Conservation (phyloP, 495 filamentous ascomycete species). For the Penicillium salamii region DNA sequence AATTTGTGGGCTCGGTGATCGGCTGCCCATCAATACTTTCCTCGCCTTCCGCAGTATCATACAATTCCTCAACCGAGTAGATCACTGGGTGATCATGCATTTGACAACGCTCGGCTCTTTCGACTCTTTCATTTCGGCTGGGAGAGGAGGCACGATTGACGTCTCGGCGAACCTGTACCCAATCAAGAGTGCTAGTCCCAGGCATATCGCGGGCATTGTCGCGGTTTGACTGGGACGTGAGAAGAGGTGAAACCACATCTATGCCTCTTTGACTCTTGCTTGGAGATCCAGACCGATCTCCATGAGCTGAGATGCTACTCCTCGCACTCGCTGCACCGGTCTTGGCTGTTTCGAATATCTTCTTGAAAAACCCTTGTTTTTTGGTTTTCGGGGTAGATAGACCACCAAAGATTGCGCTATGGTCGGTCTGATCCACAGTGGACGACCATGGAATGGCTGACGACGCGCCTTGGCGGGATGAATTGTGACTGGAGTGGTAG, state of each 20-base stretch:
- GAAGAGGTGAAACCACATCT: conserved; percentile 33
- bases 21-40: conserved; percentile 83
- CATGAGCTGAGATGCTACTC: conserved; percentile 72
- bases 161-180: conserved; percentile 93
- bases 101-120: conserved; percentile 87
- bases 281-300: conserved; percentile 46
- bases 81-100: conserved; percentile 91
- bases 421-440: conserved; percentile 39
- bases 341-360: conserved; percentile 91
- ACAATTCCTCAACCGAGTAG: conserved; percentile 82
- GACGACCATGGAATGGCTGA: conserved; percentile 48
- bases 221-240: conserved; percentile 30
- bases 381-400: conserved; percentile 84
- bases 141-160: conserved; percentile 92
- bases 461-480: conserved; percentile 52
- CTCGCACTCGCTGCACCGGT: conserved; percentile 87
- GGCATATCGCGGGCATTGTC: conserved; percentile 64
- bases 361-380: conserved; percentile 94
- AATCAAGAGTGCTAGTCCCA: conserved; percentile 64
- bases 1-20: conserved; percentile 80
- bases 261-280: conserved; percentile 44
- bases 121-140: conserved; percentile 80
- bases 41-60: conserved; percentile 83
- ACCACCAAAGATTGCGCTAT: conserved; percentile 64
- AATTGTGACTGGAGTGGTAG: conserved; percentile 81